Conservation (phyloP, 2,329 filamentous ascomycete species). For the Lachnellula occidentalis region DNA sequence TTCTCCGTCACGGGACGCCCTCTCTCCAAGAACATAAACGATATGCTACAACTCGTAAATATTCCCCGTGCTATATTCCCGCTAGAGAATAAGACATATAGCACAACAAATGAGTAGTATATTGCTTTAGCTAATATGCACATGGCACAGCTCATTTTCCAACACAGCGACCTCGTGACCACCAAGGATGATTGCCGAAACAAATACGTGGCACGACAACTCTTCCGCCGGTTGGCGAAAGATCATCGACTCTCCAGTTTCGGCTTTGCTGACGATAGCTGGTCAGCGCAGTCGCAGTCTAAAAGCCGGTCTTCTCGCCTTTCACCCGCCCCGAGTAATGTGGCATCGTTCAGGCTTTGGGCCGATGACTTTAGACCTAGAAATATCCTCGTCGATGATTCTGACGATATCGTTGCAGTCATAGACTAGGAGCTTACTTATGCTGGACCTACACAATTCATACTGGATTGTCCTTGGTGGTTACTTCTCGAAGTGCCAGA, state of each 20-base stretch:
- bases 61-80: not conserved
- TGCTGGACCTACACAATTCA: not conserved
- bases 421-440: not conserved
- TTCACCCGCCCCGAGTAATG: too few species aligned
- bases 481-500: not conserved
- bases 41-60: not conserved
- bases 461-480: not conserved
- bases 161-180: not conserved
- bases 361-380: not conserved
- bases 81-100: not conserved
- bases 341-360: not conserved
- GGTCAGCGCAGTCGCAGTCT: not conserved
- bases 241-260: not conserved
- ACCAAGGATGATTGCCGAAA: not conserved
- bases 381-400: not conserved
- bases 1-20: too few species aligned
- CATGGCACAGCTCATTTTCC: not conserved
- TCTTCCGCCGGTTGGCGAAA: constrained; percentile 21
- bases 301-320: too few species aligned
- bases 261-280: constrained; percentile 1
- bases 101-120: not conserved
- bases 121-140: not conserved
- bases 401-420: not conserved
- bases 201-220: not conserved
- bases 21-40: not conserved